phyloP scores from a whole-genome alignment of 23 red algal genomes.

The Agarophyton chilense region DNA sequence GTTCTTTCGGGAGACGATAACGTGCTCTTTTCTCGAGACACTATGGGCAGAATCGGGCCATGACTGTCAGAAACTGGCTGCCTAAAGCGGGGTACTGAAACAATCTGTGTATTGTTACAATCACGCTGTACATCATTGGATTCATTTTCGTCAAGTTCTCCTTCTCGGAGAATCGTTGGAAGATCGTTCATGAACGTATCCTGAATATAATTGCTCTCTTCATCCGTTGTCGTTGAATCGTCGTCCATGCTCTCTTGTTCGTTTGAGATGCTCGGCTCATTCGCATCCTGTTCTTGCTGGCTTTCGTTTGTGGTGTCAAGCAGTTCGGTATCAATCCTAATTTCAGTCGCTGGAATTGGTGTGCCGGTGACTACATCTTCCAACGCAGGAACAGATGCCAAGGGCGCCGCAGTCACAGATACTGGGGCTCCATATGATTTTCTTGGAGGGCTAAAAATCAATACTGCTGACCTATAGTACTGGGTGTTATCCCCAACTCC shows the following conservation, averaged over 20 bases:
- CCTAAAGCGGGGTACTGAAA: background rate
- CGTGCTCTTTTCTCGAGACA: background rate
- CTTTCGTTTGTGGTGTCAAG: background rate
- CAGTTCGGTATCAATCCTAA: background rate
- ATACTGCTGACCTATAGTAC: background rate
- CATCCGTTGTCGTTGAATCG: background rate
- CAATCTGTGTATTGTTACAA: background rate
- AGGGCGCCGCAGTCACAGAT: background rate
- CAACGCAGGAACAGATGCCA: conserved; percentile 9
- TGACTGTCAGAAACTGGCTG: background rate
- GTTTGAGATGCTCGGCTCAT: background rate
- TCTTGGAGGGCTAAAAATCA: background rate
- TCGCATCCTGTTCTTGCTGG: background rate
- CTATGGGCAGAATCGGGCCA: background rate
- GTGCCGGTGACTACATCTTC: conserved; percentile 1
- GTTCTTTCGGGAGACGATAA: conserved; percentile 5
- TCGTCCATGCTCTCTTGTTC: background rate
- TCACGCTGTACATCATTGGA: background rate
- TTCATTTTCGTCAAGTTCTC: background rate
- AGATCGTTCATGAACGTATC: background rate
- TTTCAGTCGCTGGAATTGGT: conserved; percentile 16
- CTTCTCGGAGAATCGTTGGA: background rate
- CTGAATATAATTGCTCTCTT: background rate
- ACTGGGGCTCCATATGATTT: background rate
- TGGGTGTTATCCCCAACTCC: background rate